Evolutionary conservation across 768 basidiomycete genomes (phyloP), one percentile per base, ranked within the genome.

Genomic region (Guyanaporus albipodus): DNA sequence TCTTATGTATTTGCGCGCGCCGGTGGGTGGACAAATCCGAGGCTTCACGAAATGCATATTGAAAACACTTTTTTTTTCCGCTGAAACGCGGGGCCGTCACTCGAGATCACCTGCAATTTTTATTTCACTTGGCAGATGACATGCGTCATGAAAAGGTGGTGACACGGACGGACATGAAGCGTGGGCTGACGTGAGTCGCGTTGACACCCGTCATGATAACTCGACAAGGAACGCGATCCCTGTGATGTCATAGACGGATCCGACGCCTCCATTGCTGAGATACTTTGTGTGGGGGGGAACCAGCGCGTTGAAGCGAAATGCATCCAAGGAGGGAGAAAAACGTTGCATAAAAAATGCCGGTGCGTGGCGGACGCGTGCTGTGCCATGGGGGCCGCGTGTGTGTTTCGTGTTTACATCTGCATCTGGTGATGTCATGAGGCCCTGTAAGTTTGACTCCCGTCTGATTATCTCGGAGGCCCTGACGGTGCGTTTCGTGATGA

Each of bases 311-410:
- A 6, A 11, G 14, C 9, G 23, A 31, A 48, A 12, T 21, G 4
- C n/a, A 39, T 22, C 17, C n/a, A 36, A 36, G 35, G 41, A 29
- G 38, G 33, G 22, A 32, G 33, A n/a, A 23, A 45, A 49, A 45
- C 38, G 43, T 55, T 56, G 57, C 12, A 18, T 11, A 27, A 46
- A 35, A 39, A 29, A 32, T 8, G 43, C 17, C 17, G 32, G 33
- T 49, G 53, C 55, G 50, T 63, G 62, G 55, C 42, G 22, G 48
- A 57, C 55, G 46, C 62, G 62, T 64, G 62, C 43, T 46, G 50
- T 63, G 54, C 56, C 61, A 50, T 63, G 56, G 61, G 52, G 56
- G 39, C 62, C 51, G 48, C 54, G 49, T 58, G 54, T 52, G 38
- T 52, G 38, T 43, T 42, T 48, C 39, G 44, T 51, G 49, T 55